Evolutionary conservation across 1,284 basidiomycete species (phyloP).

Genomic region (Tylopilus sp.): DNA sequence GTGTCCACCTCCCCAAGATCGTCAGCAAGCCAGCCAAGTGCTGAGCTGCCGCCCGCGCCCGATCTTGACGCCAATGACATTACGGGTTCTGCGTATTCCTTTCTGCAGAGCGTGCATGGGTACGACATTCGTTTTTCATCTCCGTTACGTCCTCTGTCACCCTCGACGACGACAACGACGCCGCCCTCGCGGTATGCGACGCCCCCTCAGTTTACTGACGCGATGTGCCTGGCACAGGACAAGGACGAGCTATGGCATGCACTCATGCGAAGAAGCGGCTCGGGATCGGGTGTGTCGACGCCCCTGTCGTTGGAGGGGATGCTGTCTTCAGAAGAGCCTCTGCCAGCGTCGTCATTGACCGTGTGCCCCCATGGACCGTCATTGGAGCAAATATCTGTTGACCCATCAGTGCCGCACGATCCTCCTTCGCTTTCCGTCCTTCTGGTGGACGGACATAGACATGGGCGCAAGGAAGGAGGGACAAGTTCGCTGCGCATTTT

Average conservation of each 20-base stretch:
- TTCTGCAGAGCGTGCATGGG: background rate
- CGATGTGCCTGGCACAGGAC: slow-evolving; percentile 7
- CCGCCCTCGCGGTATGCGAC: slow-evolving; percentile 8
- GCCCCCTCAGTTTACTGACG: slow-evolving; percentile 3
- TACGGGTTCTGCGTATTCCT: too few relatives aligned
- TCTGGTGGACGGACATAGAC: too few relatives aligned
- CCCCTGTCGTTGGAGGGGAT: background rate
- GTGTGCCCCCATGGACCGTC: too few relatives aligned
- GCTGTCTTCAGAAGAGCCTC: background rate
- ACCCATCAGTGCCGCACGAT: slow-evolving; percentile 14
- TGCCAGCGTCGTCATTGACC: background rate
- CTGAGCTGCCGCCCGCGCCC: background rate
- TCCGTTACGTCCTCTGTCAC: background rate
- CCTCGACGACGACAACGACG: background rate
- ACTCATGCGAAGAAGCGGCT: slow-evolving; percentile 9
- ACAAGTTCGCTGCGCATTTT: background rate
- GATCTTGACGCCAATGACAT: background rate
- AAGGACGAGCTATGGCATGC: slow-evolving; percentile 22
- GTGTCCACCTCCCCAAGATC: background rate
- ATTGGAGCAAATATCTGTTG: background rate
- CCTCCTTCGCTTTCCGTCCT: background rate
- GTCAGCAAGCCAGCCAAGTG: background rate
- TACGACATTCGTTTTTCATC: slow-evolving; percentile 2
- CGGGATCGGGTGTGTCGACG: slow-evolving; percentile 15
- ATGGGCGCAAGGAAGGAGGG: background rate